These are phyloP conservation scores for Candida methanosorbosa DNA, from an alignment of 805 yeast genomes.

Conservation along the genomic window DNA sequence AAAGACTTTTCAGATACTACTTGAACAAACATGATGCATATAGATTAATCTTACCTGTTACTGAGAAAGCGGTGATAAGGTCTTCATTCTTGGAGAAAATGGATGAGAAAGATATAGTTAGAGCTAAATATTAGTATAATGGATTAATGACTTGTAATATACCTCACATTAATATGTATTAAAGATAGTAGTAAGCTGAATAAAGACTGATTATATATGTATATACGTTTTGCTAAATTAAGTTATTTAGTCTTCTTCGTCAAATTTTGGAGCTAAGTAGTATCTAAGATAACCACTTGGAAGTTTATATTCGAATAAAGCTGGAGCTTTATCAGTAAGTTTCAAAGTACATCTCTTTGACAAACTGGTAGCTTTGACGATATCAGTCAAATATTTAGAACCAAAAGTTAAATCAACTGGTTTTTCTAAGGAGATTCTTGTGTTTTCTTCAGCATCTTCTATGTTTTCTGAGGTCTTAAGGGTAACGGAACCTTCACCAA, in stretches of 20 bases:
- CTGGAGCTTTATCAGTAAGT: constrained; percentile 87
- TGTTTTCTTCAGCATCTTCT: constrained; percentile 69
- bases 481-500: constrained; percentile 80
- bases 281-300: constrained; percentile 90
- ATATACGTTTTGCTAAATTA: too few relatives aligned
- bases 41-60: constrained; percentile 74
- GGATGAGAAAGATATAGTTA: too few relatives aligned
- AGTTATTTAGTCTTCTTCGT: constrained; percentile 81
- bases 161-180: too few relatives aligned
- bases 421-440: constrained; percentile 69
- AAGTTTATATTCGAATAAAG: constrained; percentile 84
- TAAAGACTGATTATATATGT: too few relatives aligned
- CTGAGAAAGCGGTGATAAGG: constrained; percentile 46
- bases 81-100: constrained; percentile 27
- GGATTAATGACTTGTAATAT: too few relatives aligned
- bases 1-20: constrained; percentile 76
- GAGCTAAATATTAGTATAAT: too few relatives aligned
- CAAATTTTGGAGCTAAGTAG: constrained; percentile 97
- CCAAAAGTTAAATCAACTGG: constrained; percentile 90
- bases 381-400: constrained; percentile 81
- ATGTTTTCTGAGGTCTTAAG: constrained; percentile 78
- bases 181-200: too few relatives aligned
- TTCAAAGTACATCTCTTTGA: constrained; percentile 72
- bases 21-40: constrained; percentile 90
- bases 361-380: constrained; percentile 82